Conservation (phyloP, 2,329 filamentous ascomycete genomes). For the Aureobasidium sp. region DNA sequence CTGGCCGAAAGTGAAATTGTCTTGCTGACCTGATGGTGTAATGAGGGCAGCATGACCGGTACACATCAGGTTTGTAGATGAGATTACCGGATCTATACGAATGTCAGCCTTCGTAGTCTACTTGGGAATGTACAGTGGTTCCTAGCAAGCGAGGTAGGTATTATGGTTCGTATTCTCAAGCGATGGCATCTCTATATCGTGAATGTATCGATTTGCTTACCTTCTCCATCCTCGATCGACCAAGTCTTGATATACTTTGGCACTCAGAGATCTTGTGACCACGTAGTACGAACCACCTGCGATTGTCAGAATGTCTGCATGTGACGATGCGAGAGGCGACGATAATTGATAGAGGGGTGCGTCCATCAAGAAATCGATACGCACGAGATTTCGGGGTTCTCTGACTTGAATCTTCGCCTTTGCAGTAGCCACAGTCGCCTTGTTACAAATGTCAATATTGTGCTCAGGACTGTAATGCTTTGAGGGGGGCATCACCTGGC, state of each 20-base stretch:
- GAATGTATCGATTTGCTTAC: constrained; percentile 41
- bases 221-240: constrained; percentile 73
- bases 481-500: constrained; percentile 2
- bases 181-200: neutral
- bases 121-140: neutral
- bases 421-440: constrained; percentile 46
- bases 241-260: constrained; percentile 63
- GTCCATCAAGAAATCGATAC: constrained; percentile 24
- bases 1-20: neutral
- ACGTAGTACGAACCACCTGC: constrained; percentile 69
- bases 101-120: neutral
- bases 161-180: neutral
- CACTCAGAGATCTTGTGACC: constrained; percentile 52
- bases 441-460: neutral
- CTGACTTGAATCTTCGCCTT: constrained; percentile 39
- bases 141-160: neutral
- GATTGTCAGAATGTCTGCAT: constrained; percentile 20
- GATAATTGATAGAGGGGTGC: neutral
- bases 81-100: constrained; percentile 46
- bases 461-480: neutral
- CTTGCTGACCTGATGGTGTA: constrained; percentile 60
- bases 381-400: constrained; percentile 44
- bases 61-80: constrained; percentile 72
- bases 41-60: constrained; percentile 81
- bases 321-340: neutral